phyloP scores from a whole-genome alignment of 345 rosid species.

The Pistacia integerrima region DNA sequence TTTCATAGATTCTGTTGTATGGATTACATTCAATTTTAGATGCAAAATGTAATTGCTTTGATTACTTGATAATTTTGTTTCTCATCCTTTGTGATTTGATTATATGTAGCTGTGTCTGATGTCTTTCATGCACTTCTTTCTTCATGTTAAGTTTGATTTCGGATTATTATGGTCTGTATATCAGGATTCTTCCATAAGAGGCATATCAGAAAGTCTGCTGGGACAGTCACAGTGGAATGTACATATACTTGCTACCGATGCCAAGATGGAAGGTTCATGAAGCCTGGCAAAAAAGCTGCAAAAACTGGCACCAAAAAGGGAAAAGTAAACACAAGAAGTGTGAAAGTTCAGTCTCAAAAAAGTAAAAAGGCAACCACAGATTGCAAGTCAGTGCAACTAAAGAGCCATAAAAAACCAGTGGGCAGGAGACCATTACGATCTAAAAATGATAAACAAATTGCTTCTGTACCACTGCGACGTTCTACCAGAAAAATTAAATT shows the following conservation, averaged over 20 bases:
- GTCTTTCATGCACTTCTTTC: constrained; percentile 7
- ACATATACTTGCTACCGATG: constrained; percentile 68
- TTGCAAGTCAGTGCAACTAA: constrained; percentile 32
- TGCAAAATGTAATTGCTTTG: background rate
- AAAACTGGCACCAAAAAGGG: constrained; percentile 39
- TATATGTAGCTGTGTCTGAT: background rate
- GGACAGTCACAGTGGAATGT: constrained; percentile 40
- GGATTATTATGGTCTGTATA: constrained; percentile 27
- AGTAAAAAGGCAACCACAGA: constrained; percentile 32
- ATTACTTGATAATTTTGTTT: background rate
- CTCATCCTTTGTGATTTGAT: background rate
- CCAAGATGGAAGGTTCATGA: constrained; percentile 42
- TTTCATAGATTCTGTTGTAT: background rate
- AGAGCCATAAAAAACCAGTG: constrained; percentile 34
- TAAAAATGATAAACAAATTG: constrained; percentile 50
- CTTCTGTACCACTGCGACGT: constrained; percentile 74
- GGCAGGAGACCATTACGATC: constrained; percentile 38
- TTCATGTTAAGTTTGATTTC: background rate
- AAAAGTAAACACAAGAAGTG: constrained; percentile 37
- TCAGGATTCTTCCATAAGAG: constrained; percentile 82
- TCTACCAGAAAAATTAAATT: constrained; percentile 68
- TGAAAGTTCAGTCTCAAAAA: constrained; percentile 44
- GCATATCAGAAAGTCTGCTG: constrained; percentile 66
- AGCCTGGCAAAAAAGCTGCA: constrained; percentile 29
- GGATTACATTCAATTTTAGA: background rate